phyloP scores from a whole-genome alignment of 2,329 filamentous ascomycete genomes.

The Xylariaceae sp. region DNA sequence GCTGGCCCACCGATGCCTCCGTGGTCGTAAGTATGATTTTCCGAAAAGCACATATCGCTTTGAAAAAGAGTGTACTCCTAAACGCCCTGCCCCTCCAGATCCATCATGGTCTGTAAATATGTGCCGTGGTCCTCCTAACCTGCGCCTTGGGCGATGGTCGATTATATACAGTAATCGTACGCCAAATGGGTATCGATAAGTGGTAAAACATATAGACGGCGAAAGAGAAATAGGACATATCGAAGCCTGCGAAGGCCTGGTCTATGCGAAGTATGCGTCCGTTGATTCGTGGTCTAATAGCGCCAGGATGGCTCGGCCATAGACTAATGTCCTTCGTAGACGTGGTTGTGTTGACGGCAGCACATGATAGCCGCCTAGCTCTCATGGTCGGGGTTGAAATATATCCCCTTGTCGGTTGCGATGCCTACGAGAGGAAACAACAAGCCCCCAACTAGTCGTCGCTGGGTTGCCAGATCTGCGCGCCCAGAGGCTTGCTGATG shows the following conservation, averaged over 20 bases:
- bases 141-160: conserved; percentile 7
- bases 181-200: conserved; percentile 20
- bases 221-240: background rate
- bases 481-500: conserved; percentile 56
- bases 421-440: no score
- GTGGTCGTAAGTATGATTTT: conserved; percentile 7
- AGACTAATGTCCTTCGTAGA: background rate
- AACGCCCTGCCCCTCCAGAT: background rate
- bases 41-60: background rate
- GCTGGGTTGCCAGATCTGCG: conserved; percentile 50
- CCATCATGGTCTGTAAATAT: background rate
- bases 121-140: conserved; percentile 11
- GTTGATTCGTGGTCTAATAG: background rate
- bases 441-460: conserved; percentile 11
- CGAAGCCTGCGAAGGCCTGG: conserved; percentile 4
- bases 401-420: no score
- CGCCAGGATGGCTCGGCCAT: background rate
- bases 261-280: background rate
- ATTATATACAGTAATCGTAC: conserved; percentile 18
- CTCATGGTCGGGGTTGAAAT: background rate
- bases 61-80: background rate
- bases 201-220: conserved; percentile 8
- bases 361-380: background rate
- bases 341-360: background rate
- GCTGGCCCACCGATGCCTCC: conserved; percentile 3